Base-by-base conservation (phyloP, 352 stramenopile genomes). In the Globisporangium solare region DNA sequence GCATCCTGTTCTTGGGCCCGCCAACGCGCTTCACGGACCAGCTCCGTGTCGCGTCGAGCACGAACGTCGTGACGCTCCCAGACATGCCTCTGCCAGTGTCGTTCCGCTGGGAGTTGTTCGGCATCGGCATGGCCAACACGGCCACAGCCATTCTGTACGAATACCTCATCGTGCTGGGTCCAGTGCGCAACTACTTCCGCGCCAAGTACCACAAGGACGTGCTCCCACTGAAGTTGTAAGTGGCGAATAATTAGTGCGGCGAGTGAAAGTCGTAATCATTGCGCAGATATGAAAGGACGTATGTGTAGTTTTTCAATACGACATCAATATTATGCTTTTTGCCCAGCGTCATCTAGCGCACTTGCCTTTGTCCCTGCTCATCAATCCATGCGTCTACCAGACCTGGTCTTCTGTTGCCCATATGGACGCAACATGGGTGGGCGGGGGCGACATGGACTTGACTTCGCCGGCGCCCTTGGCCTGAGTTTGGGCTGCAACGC, bases 21-120 rank as follows among this genome's bases (percentile, higher is more conserved):
- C 77, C 77, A 20, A 76, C 69, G 60, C 73, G 73, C 46, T 73
- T 88, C 52, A 68, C 69, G 35, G 79, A 89, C 65, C 74, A 83
- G 65, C 86, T 89, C 73, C 79, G 79, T 17, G 66, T 89, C 14
- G 74, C 79, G 18, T 87, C 75, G 68, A 87, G 77, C 66, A 88
- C 79, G 22, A 89, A 89, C 63, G 79, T 89, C 50, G 63, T 89
- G 11, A 65, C 68, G 51, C 58, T 89, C 45, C 79, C 79, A 14
- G 73, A 88, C 52, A 89, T 89, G n/a, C 76, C 79, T 45, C 62
- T 89, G 20, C 79, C 79, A 10, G 37, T 61, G 13, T 67, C 56
- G 27, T 88, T 87, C 68, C 80, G 77, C 43, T 86, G 75, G 72
- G 72, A 87, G 51, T 56, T 87, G 3, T 79, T 90, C 41, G 75